Base-by-base conservation (phyloP, 2,329 filamentous ascomycete species). In the Blumeria hordei region DNA sequence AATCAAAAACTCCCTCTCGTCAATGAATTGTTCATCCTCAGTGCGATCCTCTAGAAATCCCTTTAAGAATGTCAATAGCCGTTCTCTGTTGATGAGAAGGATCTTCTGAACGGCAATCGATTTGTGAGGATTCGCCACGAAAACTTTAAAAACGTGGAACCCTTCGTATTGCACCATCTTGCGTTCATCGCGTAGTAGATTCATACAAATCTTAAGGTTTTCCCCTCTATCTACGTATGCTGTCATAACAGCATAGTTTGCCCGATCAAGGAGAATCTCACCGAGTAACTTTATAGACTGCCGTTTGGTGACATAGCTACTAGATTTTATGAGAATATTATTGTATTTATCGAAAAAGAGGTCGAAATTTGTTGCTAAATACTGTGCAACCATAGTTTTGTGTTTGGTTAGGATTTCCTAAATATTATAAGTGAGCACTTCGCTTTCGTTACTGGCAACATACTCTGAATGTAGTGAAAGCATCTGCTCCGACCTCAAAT, bases 121-220 rank as follows among this genome's bases (percentile, higher is more conserved):
- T 71, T 98, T 98, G 72, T 96, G 88, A 7, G 92, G 92, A 67
- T 98, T 98, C 57, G 92, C 92, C 55, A 96, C 92, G 69, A 98
- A 98, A 59, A 98, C 90, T 73, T 98, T 98, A 76, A 98, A 98
- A 44, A 98, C 90, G 67, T 98, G 92, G 67, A 98, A 98, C 7
- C 88, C 92, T 68, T 98, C 92, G 67, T 98, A 98, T 69, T 96
- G 92, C 58, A 98, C 92, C 88, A 98, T 98, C 69, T 94, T 92
- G 62, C 90, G 80, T 68, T 96, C 90, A 67, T 96, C 92, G 61
- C 88, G 82, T 58, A 98, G 72, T 57, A 98, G 74, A 68, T 94
- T 96, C 92, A 98, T 98, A 71, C 88, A 92, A 60, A 96, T 84
- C 71, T 98, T 98, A 62, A 98, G 76, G 65, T 98, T 88, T 66